Base-by-base conservation (phyloP, 495 filamentous ascomycete genomes). In the Penicillium fimorum region DNA sequence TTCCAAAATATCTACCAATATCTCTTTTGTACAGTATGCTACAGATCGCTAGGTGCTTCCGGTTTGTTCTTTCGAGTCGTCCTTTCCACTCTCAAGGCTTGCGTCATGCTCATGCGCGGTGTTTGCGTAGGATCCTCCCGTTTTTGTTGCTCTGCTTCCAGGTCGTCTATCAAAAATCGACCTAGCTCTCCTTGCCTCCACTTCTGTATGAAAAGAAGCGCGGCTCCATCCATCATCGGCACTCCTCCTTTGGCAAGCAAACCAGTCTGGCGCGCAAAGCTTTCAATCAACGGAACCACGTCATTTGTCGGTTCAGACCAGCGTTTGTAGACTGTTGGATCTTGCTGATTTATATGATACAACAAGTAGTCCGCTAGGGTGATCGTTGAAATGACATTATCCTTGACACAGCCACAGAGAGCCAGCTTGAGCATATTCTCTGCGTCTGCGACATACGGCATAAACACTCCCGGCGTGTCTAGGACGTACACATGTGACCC, bases 401-500 rank as follows among this genome's bases (percentile, higher is more conserved):
- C 92, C 64, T 96, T 94, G 27, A 97, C 90, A 70, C 87, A 90
- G 4, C 92, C 94, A 44, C 90, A 91, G 0, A 97, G 80, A 7
- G 93, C 85, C 18, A 98, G 79, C 70, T 95, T 96, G 32, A 98
- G 75, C 94, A 98, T 98, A 25, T 87, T 83, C 66, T 92, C 88
- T 5, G 86, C 79, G 68, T 92, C 81, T 0, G 86, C 79, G 35
- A 97, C 89, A 70, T 94, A 96, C 0, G 94, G 94, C 53, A 97
- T 79, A 71, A 97, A 97, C 3, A 98, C 92, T 29, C 94, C 93
- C 0, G 87, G 87, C 1, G 87, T 89, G 63, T 91, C 87, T 38
- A 88, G 73, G 44, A 91, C 73, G 62, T 90, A 90, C 9, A 89
- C 79, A 40, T 79, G 72, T 15, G 80, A 80, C 9, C 61, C 68